Conservation (phyloP, 225 moss, liverwort and hornwort genomes). For the Neckera pumila region DNA sequence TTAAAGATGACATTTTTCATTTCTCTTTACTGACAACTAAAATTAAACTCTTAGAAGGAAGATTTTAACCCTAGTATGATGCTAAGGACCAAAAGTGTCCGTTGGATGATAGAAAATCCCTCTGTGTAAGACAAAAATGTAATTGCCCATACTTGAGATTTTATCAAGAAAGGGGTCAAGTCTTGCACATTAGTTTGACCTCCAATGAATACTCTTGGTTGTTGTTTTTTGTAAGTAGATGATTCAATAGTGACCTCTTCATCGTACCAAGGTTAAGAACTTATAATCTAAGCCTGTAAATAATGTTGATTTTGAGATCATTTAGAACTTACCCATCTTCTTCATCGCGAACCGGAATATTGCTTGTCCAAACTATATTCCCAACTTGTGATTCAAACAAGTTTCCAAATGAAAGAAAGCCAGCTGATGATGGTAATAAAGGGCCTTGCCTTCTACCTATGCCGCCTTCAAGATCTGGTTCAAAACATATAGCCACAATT, state of each 20-base stretch:
- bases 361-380: not conserved
- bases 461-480: not conserved
- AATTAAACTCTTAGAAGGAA: not conserved
- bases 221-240: not conserved
- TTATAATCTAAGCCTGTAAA: not conserved
- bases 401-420: conserved; percentile 24
- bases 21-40: not conserved
- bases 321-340: not conserved
- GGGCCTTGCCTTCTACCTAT: not conserved
- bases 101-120: fast-evolving
- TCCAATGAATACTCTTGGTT: not conserved
- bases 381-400: not conserved
- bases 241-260: fast-evolving
- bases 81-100: fast-evolving
- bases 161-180: not conserved
- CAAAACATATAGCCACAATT: not conserved
- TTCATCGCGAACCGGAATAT: not conserved
- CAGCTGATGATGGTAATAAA: not conserved
- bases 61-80: not conserved
- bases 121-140: fast-evolving
- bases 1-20: not conserved
- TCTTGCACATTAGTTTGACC: not conserved
- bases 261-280: fast-evolving
- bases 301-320: not conserved
- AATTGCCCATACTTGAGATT: not conserved